These are phyloP conservation scores for Malus sylvestris DNA, from an alignment of 306 rosid genomes.

Conservation along the genomic window DNA sequence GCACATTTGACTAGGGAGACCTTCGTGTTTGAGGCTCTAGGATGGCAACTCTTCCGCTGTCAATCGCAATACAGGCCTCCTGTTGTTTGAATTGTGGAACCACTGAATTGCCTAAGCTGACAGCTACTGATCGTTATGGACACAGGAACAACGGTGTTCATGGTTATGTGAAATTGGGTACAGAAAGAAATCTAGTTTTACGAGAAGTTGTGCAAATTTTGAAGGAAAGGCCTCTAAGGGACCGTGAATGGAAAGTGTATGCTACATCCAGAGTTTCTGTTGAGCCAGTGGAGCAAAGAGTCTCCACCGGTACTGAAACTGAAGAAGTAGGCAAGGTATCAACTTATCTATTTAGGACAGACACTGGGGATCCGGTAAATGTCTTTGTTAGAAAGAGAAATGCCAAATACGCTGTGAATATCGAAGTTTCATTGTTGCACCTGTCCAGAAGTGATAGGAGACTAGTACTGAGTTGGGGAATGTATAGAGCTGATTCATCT, in stretches of 20 bases:
- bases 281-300: conserved; percentile 26
- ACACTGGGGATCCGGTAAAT: conserved; percentile 52
- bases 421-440: conserved; percentile 51
- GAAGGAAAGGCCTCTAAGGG: conserved; percentile 1
- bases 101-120: conserved; percentile 18
- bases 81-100: conserved; percentile 18
- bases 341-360: conserved; percentile 68
- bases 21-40: conserved; percentile 4
- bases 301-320: conserved; percentile 18
- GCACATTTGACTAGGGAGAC: conserved; percentile 4
- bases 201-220: conserved; percentile 20
- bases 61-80: conserved; percentile 24
- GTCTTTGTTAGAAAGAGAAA: conserved; percentile 52
- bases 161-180: conserved; percentile 23
- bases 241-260: conserved; percentile 19
- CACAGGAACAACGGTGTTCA: conserved; percentile 10
- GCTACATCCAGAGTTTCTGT: conserved; percentile 44
- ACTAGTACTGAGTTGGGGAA: conserved; percentile 60
- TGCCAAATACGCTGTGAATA: conserved; percentile 36
- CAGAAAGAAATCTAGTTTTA: conserved; percentile 22
- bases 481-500: conserved; percentile 52
- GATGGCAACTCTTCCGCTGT: conserved; percentile 51
- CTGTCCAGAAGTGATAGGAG: conserved; percentile 18
- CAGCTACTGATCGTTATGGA: conserved; percentile 17
- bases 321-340: conserved; percentile 33